Base-by-base conservation (phyloP, 306 rosid genomes). In the Begonia loranthoides region DNA sequence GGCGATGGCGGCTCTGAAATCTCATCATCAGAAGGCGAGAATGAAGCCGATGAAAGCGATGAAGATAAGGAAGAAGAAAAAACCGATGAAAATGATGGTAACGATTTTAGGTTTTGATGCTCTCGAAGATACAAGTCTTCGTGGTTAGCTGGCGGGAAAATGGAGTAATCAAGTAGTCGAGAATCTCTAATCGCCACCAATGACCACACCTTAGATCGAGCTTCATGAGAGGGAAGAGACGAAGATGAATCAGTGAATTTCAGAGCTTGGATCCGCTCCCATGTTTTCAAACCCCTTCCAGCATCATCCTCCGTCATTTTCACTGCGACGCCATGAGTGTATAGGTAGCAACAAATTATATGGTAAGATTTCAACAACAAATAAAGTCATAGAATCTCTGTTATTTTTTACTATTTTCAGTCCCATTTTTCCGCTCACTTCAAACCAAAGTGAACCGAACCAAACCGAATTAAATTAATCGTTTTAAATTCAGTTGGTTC, bases 81-180 rank as follows among this genome's bases (percentile, higher is more conserved):
- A 1, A 2, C 22, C 1, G 65, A 33, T 1, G 49, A 51, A 0
- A 43, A 58, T 2, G 49, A 40, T 0, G 65, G 36, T 2, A 62
- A 51, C 1, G 76, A 58, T 11, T 41, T 21, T 4, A 61, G 52
- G 55, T 34, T 45, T 15, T 41, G 49, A 1, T 51, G 53, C 17
- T 62, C 41, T 17, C 41, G 15, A 34, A 41, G 55, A 62, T 40
- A 63, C 9, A 77, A 76, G 46, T 73, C 72, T 55, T 77, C 79
- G 54, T 76, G 83, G 47, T 72, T 65, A 9, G 44, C 44, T 45
- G 83, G 83, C 56, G 83, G 83, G 51, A 76, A 76, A 24, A 69
- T 46, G 44, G 63, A 65, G 62, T 52, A 59, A 12, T 28, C 34
- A 13, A 54, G 45, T 19, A 66, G 52, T 50, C 34, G 52, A 45